A percentile compares a stretch with the other conserved stretches of the same genome.
These are phyloP conservation scores for Arxiozyma slooffiae DNA, from an alignment of 1,139 yeast genomes.

Conservation along the genomic window DNA sequence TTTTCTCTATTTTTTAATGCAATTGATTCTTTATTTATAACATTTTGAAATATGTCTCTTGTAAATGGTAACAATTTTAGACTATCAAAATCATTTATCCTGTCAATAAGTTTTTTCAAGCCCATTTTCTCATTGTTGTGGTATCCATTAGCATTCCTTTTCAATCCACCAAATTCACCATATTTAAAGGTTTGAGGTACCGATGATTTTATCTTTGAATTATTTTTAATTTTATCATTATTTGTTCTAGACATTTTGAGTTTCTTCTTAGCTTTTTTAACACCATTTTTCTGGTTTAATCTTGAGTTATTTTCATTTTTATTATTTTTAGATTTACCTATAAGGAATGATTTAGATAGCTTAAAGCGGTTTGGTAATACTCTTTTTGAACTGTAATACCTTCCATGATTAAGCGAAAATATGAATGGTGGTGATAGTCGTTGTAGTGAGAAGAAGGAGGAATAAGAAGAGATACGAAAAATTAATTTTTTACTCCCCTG, in stretches of 20 bases:
- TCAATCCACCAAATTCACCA: conserved; percentile 23
- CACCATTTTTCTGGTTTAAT: background rate
- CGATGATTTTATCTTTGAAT: no score
- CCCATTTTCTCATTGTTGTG: conserved; percentile 7
- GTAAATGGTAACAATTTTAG: conserved; percentile 60
- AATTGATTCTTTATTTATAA: conserved; percentile 40
- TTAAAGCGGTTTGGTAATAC: background rate
- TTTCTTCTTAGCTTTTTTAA: background rate
- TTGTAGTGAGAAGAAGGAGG: no score
- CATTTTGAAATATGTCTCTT: conserved; percentile 52
- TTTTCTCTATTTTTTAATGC: conserved; percentile 14
- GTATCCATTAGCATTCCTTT: conserved; percentile 8
- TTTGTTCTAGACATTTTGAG: background rate
- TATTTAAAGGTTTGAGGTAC: conserved; percentile 11
- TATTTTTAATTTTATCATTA: no score
- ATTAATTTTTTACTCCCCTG: no score
- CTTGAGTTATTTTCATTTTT: background rate
- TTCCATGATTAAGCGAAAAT: background rate
- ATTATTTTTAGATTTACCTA: background rate
- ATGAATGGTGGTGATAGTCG: no score
- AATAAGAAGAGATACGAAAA: no score
- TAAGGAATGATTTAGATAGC: background rate
- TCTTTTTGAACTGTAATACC: background rate
- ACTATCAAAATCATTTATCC: conserved; percentile 52
- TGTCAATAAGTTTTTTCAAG: conserved; percentile 30